phyloP scores from a whole-genome alignment of 2,329 filamentous ascomycete species.

The Thielaviopsis euricoi region DNA sequence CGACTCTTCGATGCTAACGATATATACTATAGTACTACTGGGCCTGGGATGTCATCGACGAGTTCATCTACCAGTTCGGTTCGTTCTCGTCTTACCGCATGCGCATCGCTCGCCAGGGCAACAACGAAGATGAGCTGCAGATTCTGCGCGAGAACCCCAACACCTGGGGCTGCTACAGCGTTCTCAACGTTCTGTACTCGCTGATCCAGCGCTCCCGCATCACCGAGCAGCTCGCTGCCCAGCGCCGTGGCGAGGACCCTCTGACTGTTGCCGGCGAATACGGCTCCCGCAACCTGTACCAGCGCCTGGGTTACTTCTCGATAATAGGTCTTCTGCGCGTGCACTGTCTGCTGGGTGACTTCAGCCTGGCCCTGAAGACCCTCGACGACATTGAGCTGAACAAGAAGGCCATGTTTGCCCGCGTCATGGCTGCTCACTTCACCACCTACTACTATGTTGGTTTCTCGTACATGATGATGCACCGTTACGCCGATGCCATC shows the following conservation, averaged over 20 bases:
- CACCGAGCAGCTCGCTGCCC: constrained; percentile 87
- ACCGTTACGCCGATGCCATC: constrained; percentile 96
- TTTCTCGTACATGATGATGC: constrained; percentile 99
- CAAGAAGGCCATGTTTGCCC: constrained; percentile 99
- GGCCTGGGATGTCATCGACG: constrained; percentile 99
- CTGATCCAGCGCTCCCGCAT: constrained; percentile 97
- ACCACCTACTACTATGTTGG: constrained; percentile 99
- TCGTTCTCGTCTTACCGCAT: constrained; percentile 96
- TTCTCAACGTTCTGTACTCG: constrained; percentile 97
- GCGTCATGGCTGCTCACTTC: constrained; percentile 98
- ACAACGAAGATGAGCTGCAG: constrained; percentile 84
- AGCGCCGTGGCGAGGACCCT: constrained; percentile 86
- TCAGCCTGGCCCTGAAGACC: constrained; percentile 94
- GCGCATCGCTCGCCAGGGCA: constrained; percentile 64
- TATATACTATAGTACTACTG: constrained; percentile 65
- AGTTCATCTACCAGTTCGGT: constrained; percentile 99
- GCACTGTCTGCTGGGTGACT: constrained; percentile 92
- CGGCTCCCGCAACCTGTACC: constrained; percentile 82
- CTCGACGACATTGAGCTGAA: constrained; percentile 99
- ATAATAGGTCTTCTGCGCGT: constrained; percentile 94
- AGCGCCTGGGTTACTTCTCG: constrained; percentile 98
- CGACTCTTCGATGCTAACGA: not conserved
- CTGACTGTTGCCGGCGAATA: constrained; percentile 84
- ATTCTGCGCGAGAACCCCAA: constrained; percentile 92
- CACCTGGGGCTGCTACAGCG: constrained; percentile 98